phyloP scores from a whole-genome alignment of 2,329 filamentous ascomycete species.

The Sordariomycetes sp. region DNA sequence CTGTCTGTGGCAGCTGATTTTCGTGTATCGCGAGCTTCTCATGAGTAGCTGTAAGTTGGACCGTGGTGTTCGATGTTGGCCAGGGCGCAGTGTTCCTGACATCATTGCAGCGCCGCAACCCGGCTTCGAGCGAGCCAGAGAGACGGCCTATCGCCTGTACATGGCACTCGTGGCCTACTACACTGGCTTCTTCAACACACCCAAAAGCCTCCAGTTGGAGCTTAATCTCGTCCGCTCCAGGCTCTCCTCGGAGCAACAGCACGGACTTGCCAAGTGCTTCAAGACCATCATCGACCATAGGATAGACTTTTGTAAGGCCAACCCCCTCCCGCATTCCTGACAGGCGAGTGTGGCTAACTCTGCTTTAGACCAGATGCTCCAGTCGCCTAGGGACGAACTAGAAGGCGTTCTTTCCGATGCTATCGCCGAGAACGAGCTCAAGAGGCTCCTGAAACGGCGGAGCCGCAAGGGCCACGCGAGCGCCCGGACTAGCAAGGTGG shows the following conservation, averaged over 20 bases:
- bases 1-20: conserved; percentile 36
- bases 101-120: not conserved
- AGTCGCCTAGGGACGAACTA: not conserved
- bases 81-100: not conserved
- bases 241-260: not conserved
- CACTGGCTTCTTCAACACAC: conserved; percentile 11
- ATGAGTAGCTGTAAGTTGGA: conserved; percentile 1
- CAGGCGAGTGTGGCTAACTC: not conserved
- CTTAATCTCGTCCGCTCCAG: conserved; percentile 5
- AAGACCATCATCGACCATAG: conserved; percentile 17
- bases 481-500: not conserved
- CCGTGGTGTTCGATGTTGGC: not conserved
- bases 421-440: conserved; percentile 9
- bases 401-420: conserved; percentile 5
- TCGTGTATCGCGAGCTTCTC: conserved; percentile 34
- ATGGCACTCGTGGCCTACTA: conserved; percentile 12
- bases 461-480: not conserved
- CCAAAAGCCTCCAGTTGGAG: conserved; percentile 8
- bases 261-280: conserved; percentile 2
- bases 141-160: conserved; percentile 7
- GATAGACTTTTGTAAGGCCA: conserved; percentile 22
- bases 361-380: conserved; percentile 4
- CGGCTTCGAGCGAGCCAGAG: not conserved
- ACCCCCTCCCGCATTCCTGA: not conserved
- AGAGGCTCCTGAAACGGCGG: conserved; percentile 5